phyloP scores from a whole-genome alignment of 2,329 filamentous ascomycete species.

The Penicillium sp. region DNA sequence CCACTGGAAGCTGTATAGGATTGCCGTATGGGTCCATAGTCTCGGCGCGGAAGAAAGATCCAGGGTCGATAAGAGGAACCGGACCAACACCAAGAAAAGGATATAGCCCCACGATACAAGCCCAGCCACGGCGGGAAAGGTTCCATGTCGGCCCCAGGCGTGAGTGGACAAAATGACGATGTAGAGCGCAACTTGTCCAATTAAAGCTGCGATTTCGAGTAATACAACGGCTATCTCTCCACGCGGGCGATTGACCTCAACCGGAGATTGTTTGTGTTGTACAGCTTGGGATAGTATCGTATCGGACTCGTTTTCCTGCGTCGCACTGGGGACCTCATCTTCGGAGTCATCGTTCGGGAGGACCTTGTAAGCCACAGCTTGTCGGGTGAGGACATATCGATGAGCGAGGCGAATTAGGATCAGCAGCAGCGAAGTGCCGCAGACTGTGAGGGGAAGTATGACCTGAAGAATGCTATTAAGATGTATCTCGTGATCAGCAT shows the following conservation, averaged over 20 bases:
- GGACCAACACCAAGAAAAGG: conserved; percentile 68
- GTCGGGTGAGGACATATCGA: conserved; percentile 55
- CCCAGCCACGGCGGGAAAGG: conserved; percentile 63
- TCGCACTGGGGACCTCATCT: conserved; percentile 56
- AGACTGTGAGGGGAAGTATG: conserved; percentile 71
- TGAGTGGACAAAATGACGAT: conserved; percentile 62
- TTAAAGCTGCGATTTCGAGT: conserved; percentile 72
- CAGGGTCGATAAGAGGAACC: conserved; percentile 63
- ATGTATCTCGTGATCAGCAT: conserved; percentile 14
- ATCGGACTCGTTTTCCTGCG: conserved; percentile 53
- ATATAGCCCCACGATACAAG: conserved; percentile 80
- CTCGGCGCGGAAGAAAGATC: conserved; percentile 67
- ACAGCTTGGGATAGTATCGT: conserved; percentile 57
- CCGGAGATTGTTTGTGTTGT: conserved; percentile 48
- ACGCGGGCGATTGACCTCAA: conserved; percentile 71
- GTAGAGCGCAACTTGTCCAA: conserved; percentile 70
- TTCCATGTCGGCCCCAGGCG: conserved; percentile 59
- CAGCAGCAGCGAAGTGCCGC: conserved; percentile 68
- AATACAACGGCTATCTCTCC: conserved; percentile 69
- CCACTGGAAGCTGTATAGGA: conserved; percentile 82
- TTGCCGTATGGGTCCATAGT: conserved; percentile 90
- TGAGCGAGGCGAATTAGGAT: conserved; percentile 61
- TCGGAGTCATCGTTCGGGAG: conserved; percentile 38
- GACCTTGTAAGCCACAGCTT: conserved; percentile 57
- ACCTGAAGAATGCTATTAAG: conserved; percentile 70